phyloP scores from a whole-genome alignment of 371 early-diverging fungal species.

The Funneliformis caledonium region DNA sequence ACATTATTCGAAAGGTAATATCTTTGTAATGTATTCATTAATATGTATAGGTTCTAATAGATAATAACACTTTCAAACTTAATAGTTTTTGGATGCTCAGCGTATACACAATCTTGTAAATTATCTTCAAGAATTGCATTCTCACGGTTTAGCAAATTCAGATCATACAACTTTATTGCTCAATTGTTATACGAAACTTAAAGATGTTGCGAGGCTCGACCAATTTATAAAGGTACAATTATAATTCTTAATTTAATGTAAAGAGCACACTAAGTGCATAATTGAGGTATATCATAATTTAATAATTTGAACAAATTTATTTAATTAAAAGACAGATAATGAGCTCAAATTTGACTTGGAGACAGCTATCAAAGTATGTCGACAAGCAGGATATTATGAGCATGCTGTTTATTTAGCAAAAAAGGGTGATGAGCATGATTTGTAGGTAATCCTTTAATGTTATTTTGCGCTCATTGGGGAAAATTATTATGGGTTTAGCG shows the following conservation, averaged over 20 bases:
- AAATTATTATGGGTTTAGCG: not conserved
- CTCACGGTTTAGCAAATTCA: constrained; percentile 80
- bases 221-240: constrained; percentile 79
- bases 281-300: not conserved
- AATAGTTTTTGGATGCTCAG: constrained; percentile 89
- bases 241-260: not conserved
- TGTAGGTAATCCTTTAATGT: constrained; percentile 53
- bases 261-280: not conserved
- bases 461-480: not conserved
- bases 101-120: constrained; percentile 85
- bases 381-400: constrained; percentile 87
- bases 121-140: constrained; percentile 89
- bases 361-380: constrained; percentile 90
- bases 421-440: constrained; percentile 78
- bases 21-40: not conserved
- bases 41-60: not conserved
- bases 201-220: constrained; percentile 80
- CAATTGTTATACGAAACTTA: constrained; percentile 96
- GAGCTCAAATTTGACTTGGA: constrained; percentile 87
- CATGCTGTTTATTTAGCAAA: constrained; percentile 88
- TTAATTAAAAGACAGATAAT: constrained; percentile 57
- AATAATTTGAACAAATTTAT: not conserved
- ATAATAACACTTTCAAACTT: not conserved
- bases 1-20: constrained; percentile 86
- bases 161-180: constrained; percentile 94